A percentile compares a stretch with the other conserved stretches of the same genome.
Conservation (phyloP, 352 stramenopile species). For the Globisporangium carolinianum region DNA sequence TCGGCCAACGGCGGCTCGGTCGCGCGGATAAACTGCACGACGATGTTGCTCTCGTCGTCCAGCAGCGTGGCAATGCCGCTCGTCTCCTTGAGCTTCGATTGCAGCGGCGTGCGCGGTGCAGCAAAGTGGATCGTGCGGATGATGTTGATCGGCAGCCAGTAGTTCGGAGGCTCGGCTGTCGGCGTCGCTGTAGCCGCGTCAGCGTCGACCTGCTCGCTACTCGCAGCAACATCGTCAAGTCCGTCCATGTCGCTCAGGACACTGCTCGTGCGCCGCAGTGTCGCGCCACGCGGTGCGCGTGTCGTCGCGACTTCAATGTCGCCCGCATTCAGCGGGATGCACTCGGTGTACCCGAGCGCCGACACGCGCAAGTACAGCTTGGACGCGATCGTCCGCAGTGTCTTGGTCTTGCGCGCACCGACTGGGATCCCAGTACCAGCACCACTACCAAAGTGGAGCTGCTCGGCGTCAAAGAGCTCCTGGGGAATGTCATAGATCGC, state of each 20-base stretch:
- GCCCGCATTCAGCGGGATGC: constrained; percentile 51
- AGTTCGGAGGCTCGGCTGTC: constrained; percentile 21
- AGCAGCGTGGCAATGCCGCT: constrained; percentile 59
- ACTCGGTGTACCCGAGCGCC: constrained; percentile 68
- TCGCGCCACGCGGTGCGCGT: constrained; percentile 34
- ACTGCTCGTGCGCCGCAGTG: constrained; percentile 32
- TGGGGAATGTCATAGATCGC: constrained; percentile 78
- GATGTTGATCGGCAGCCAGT: constrained; percentile 71
- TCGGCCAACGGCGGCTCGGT: constrained; percentile 71
- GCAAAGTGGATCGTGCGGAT: constrained; percentile 77
- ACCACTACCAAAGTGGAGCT: constrained; percentile 16
- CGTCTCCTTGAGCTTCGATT: constrained; percentile 72
- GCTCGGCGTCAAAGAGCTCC: constrained; percentile 66
- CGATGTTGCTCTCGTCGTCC: constrained; percentile 66
- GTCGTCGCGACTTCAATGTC: constrained; percentile 45
- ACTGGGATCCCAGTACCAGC: constrained; percentile 1
- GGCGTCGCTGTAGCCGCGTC: constrained; percentile 13
- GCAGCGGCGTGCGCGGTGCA: constrained; percentile 57
- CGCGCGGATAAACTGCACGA: constrained; percentile 67
- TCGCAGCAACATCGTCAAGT: constrained; percentile 8
- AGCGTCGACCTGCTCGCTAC: neutral
- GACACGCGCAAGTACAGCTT: constrained; percentile 68
- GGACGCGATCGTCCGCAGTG: constrained; percentile 18
- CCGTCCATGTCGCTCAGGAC: constrained; percentile 15
- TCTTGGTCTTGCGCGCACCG: constrained; percentile 17